A percentile compares a stretch with the other conserved stretches of the same genome.
Conservation (phyloP, 1,284 basidiomycete species). For the Cerioporus squamosus region DNA sequence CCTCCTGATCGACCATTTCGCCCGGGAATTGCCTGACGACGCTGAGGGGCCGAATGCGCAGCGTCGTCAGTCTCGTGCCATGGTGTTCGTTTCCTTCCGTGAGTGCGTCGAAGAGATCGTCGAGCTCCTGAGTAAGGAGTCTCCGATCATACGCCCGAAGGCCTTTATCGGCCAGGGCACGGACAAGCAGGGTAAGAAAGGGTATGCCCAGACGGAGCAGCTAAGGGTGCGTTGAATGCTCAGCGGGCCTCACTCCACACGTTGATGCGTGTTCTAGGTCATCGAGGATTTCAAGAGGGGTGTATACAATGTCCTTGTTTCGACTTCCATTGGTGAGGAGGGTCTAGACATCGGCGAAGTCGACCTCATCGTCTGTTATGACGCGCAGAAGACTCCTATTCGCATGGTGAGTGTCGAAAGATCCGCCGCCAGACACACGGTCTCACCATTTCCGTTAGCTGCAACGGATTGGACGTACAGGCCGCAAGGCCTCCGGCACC, state of each 20-base stretch:
- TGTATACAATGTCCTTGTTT: slow-evolving; percentile 91
- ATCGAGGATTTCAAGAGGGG: slow-evolving; percentile 89
- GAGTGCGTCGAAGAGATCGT: slow-evolving; percentile 93
- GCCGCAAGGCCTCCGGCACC: slow-evolving; percentile 88
- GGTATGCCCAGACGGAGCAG: slow-evolving; percentile 92
- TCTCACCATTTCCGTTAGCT: slow-evolving; percentile 55
- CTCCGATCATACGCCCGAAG: slow-evolving; percentile 76
- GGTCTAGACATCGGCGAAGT: slow-evolving; percentile 99
- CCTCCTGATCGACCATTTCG: slow-evolving; percentile 84
- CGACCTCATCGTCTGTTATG: slow-evolving; percentile 97
- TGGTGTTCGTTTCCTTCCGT: slow-evolving; percentile 94
- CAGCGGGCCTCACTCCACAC: not conserved
- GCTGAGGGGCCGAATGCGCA: slow-evolving; percentile 39
- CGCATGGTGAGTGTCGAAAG: slow-evolving; percentile 71
- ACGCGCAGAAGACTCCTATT: slow-evolving; percentile 95
- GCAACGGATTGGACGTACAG: slow-evolving; percentile 95
- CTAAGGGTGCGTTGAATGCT: slow-evolving; percentile 61
- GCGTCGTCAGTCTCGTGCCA: slow-evolving; percentile 69
- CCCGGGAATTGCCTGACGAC: slow-evolving; percentile 56
- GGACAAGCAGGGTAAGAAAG: slow-evolving; percentile 87
- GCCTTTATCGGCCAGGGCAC: slow-evolving; percentile 92
- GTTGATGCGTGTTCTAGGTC: slow-evolving; percentile 49
- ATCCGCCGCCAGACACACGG: no score
- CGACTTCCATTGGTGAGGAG: slow-evolving; percentile 98
- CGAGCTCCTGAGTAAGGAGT: slow-evolving; percentile 70